Conservation (phyloP, 805 yeast species). For the Metschnikowia reukaufii region DNA sequence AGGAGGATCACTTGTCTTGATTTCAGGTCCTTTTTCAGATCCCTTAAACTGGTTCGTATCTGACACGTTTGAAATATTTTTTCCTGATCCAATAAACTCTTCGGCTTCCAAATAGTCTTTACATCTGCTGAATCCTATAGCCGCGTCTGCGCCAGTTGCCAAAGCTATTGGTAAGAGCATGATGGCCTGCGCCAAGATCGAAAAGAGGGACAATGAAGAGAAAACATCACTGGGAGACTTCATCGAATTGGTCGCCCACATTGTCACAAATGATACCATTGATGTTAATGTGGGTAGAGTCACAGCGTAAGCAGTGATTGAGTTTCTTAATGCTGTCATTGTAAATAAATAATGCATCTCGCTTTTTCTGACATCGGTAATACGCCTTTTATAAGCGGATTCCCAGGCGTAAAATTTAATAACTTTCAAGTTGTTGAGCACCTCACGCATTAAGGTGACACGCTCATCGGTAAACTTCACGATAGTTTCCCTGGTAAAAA, state of each 20-base stretch:
- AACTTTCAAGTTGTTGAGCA: slow-evolving; percentile 40
- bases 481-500: slow-evolving; percentile 35
- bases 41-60: too few species aligned
- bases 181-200: slow-evolving; percentile 44
- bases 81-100: slow-evolving; percentile 14
- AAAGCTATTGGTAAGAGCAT: slow-evolving; percentile 46
- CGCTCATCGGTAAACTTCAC: slow-evolving; percentile 43
- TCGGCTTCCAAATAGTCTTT: slow-evolving; percentile 23
- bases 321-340: slow-evolving; percentile 43
- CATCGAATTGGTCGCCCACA: slow-evolving; percentile 46
- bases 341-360: slow-evolving; percentile 44
- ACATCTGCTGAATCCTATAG: slow-evolving; percentile 36
- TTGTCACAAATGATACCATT: slow-evolving; percentile 44
- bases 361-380: slow-evolving; percentile 35
- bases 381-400: slow-evolving; percentile 37
- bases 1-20: too few species aligned
- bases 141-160: slow-evolving; percentile 46
- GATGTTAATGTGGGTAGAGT: slow-evolving; percentile 45
- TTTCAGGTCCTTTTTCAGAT: too few species aligned
- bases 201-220: slow-evolving; percentile 42
- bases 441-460: slow-evolving; percentile 44
- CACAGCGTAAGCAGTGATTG: slow-evolving; percentile 45
- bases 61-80: too few species aligned
- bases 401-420: slow-evolving; percentile 51
- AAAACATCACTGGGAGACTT: slow-evolving; percentile 41